phyloP scores from a whole-genome alignment of 345 rosid genomes.

The Populus alba region DNA sequence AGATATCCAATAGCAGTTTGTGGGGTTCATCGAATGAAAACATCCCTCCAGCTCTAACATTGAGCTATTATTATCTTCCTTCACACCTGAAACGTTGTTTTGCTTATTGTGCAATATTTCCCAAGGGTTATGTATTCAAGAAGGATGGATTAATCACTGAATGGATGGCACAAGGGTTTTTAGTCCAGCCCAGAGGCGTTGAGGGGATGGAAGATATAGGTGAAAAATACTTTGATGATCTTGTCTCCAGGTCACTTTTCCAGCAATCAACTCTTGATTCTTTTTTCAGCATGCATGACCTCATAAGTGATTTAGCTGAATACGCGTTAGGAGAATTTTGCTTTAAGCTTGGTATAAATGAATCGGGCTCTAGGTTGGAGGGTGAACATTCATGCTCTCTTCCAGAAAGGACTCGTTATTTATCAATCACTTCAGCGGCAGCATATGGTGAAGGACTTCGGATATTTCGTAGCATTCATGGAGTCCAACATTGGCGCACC shows the following conservation, averaged over 20 bases:
- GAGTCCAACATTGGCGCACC: neutral
- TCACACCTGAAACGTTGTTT: slow-evolving; percentile 18
- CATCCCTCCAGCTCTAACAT: slow-evolving; percentile 10
- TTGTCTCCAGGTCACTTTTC: slow-evolving; percentile 15
- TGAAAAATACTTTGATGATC: slow-evolving; percentile 1
- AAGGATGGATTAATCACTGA: slow-evolving; percentile 2
- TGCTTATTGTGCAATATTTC: slow-evolving; percentile 19
- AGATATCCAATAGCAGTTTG: slow-evolving; percentile 6
- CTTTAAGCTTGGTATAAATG: neutral
- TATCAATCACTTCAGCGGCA: neutral
- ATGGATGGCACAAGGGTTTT: slow-evolving; percentile 22
- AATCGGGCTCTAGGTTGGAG: neutral
- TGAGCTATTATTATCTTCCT: slow-evolving; percentile 22
- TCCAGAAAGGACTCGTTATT: neutral
- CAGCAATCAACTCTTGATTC: too few relatives aligned
- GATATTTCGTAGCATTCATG: neutral
- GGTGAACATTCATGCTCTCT: neutral
- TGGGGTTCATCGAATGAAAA: neutral
- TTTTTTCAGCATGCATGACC: slow-evolving; percentile 18
- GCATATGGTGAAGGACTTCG: too few relatives aligned
- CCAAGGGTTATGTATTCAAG: neutral
- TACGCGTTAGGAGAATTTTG: slow-evolving; percentile 12
- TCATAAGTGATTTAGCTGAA: slow-evolving; percentile 2
- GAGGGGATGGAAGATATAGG: slow-evolving; percentile 9
- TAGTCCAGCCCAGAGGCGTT: neutral